phyloP scores from a whole-genome alignment of 371 early-diverging fungal species.

The Neoconidiobolus thromboides region DNA sequence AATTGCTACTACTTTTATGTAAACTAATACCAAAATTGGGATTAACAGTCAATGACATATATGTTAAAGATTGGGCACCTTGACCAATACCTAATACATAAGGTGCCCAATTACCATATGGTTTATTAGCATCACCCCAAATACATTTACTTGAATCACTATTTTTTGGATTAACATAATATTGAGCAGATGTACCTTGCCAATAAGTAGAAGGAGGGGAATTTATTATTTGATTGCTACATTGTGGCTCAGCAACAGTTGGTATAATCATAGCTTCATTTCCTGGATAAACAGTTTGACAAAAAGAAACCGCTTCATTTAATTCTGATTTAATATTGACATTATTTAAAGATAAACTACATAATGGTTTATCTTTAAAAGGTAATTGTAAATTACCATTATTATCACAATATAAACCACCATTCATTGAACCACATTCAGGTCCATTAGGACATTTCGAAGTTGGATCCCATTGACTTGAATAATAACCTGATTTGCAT shows the following conservation, averaged over 20 bases:
- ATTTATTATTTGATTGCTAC: conserved; percentile 5
- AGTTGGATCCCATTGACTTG: conserved; percentile 18
- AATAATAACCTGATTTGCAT: conserved; percentile 17
- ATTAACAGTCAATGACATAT: conserved; percentile 17
- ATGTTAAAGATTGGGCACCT: conserved; percentile 17
- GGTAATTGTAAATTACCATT: conserved; percentile 15
- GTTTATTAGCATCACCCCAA: conserved; percentile 15
- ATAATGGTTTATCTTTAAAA: conserved; percentile 13
- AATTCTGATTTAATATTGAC: conserved; percentile 14
- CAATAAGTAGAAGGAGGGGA: conserved; percentile 17
- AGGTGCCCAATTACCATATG: conserved; percentile 20
- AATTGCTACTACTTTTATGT: too few species aligned
- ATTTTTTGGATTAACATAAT: conserved; percentile 17
- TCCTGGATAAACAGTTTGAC: conserved; percentile 23
- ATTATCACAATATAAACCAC: conserved; percentile 15
- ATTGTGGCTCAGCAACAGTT: conserved; percentile 14
- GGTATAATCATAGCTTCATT: conserved; percentile 25
- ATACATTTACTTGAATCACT: conserved; percentile 14
- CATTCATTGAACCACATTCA: conserved; percentile 17
- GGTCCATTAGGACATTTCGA: conserved; percentile 8
- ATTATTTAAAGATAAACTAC: conserved; percentile 13
- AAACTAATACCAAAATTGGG: too few species aligned
- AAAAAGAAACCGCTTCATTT: conserved; percentile 15
- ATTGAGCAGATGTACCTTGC: conserved; percentile 20
- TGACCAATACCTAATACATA: conserved; percentile 21